Evolutionary conservation across 2,329 filamentous ascomycete genomes (phyloP).

Genomic region (Xenoacremonium recifei): DNA sequence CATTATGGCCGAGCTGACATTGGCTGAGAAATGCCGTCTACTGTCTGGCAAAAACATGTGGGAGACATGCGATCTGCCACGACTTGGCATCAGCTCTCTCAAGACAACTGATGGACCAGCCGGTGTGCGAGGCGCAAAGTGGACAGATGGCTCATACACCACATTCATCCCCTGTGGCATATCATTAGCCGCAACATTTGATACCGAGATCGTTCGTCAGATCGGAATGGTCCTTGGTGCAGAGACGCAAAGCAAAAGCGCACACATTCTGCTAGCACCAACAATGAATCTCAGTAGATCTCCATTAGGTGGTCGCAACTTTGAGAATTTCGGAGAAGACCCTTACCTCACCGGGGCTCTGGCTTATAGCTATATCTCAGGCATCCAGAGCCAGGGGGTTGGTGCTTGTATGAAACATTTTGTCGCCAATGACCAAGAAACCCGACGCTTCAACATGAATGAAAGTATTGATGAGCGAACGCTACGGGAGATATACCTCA

Average conservation of each 20-base stretch:
- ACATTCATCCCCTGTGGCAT: conserved; percentile 19
- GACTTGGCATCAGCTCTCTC: conserved; percentile 12
- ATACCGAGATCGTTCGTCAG: conserved; percentile 8
- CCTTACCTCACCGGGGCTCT: conserved; percentile 41
- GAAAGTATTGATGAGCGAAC: conserved; percentile 4
- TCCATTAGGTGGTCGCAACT: conserved; percentile 41
- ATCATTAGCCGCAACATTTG: conserved; percentile 13
- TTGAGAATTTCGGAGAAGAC: conserved; percentile 43
- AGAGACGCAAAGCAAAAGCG: conserved; percentile 51
- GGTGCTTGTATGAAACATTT: conserved; percentile 10
- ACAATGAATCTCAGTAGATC: conserved; percentile 45
- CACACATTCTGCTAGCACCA: conserved; percentile 70
- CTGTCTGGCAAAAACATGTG: too few relatives aligned
- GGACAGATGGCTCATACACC: conserved; percentile 21
- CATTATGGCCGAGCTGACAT: too few relatives aligned
- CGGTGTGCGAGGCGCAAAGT: conserved; percentile 18
- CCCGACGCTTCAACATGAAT: conserved; percentile 6
- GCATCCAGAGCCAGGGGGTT: conserved; percentile 10
- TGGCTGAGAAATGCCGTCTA: too few relatives aligned
- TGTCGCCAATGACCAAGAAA: conserved; percentile 13
- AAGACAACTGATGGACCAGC: conserved; percentile 18
- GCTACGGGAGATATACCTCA: conserved; percentile 13
- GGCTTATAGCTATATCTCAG: conserved; percentile 38
- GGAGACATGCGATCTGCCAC: conserved; percentile 15
- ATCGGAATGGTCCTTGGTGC: conserved; percentile 11